Evolutionary conservation across 1,284 basidiomycete genomes (phyloP), one percentile per base, ranked within the genome.

Genomic region (Moesziomyces globuligerus): DNA sequence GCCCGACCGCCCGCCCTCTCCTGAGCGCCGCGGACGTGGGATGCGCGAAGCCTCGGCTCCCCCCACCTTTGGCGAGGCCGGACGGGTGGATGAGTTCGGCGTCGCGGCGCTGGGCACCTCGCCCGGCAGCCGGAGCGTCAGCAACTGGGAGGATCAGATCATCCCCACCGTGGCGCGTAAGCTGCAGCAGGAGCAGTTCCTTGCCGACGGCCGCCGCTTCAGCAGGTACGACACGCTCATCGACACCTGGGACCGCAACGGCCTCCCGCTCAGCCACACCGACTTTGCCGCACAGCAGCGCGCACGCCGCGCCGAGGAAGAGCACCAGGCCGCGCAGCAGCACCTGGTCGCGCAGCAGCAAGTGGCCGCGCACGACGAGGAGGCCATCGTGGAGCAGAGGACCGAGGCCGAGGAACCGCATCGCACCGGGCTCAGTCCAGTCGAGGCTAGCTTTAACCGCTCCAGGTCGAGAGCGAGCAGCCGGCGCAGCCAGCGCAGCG

Each of bases 171-270:
- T 79, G 6, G 75, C 75, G 25, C 40, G 66, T 7, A 61, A 67
- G 48, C 18, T 79, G 45, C 72, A 71, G 40, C 76, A 79, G 49
- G 54, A 79, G 48, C 56, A 61, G 17, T 54, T 79, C 24, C 34
- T 57, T 39, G 42, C 48, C 11, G 18, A 49, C 48, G 34, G 71
- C 48, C 50, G 66, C 4, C 44, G 56, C 24, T 46, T 75, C 3
- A 62, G 60, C 42, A 48, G 57, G 23, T 65, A 72, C 43, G 76
- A 78, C 23, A 72, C 62, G 1, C 42, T 79, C 32, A 77, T 79
- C 41, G 76, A 79, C 36, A 70, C 71, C 7, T 79, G 76, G 76
- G 76, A 79, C 45, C 46, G 54, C 32, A 61, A 74, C 36, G 76
- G 76, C 1, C 23, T 72, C 21, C 76, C 76, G 17, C 53, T 79